Conservation (phyloP, 768 basidiomycete species). For the Boletus patriciae region DNA sequence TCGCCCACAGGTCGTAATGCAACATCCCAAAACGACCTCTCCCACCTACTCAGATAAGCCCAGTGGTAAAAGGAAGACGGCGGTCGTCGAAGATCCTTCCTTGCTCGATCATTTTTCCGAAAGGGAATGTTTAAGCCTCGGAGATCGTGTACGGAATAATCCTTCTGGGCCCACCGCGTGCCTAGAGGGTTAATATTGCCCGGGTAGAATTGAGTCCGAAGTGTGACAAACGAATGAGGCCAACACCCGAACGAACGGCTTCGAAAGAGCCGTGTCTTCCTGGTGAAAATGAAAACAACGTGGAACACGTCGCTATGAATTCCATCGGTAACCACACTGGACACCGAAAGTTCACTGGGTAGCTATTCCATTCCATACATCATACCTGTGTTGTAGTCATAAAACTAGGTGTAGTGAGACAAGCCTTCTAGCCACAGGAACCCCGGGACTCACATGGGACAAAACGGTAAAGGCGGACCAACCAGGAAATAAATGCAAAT, state of each 20-base stretch:
- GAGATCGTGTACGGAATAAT: neutral
- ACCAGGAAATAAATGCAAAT: neutral
- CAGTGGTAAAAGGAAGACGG: neutral
- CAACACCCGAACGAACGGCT: neutral
- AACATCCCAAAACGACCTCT: too few relatives aligned
- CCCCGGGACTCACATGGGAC: neutral
- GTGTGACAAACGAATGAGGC: neutral
- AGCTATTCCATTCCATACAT: neutral
- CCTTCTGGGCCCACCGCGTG: neutral
- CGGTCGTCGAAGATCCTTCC: neutral
- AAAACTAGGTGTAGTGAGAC: neutral
- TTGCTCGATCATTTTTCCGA: neutral
- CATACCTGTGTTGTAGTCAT: neutral
- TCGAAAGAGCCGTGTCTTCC: neutral
- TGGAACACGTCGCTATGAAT: neutral
- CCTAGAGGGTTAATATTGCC: neutral
- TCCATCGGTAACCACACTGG: neutral
- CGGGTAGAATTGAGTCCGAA: neutral
- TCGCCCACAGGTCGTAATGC: neutral
- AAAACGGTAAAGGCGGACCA: neutral
- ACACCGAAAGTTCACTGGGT: neutral
- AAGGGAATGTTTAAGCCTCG: too few relatives aligned
- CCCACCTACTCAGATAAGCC: too few relatives aligned
- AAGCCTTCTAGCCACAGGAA: neutral
- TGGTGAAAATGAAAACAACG: neutral